Evolutionary conservation across 345 rosid genomes (phyloP).

Genomic region (Jatropha curcas): DNA sequence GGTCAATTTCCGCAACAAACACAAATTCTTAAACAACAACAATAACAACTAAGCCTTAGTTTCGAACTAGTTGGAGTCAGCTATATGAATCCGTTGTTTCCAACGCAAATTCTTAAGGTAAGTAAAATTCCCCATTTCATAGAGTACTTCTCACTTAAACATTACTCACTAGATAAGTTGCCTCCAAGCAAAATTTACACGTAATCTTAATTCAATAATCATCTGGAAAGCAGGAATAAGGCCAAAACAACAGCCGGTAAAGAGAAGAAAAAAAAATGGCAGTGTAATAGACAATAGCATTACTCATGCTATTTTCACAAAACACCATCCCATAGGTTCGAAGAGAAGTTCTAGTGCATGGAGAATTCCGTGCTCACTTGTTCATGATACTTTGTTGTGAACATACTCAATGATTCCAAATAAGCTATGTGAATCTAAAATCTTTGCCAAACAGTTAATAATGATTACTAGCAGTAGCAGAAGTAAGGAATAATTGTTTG

Average conservation of each 20-base stretch:
- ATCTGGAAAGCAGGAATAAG: too few species aligned
- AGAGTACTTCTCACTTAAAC: not conserved
- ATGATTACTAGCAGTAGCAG: too few species aligned
- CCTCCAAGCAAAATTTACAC: not conserved
- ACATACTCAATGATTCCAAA: not conserved
- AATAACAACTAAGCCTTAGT: too few species aligned
- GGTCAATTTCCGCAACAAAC: not conserved
- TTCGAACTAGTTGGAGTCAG: too few species aligned
- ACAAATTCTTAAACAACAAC: not conserved
- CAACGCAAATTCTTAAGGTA: not conserved
- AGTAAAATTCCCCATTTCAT: too few species aligned
- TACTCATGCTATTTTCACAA: not conserved
- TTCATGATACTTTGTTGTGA: not conserved
- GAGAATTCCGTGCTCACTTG: too few species aligned
- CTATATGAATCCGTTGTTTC: too few species aligned
- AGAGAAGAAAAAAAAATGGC: too few species aligned
- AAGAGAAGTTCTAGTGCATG: not conserved
- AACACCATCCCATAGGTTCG: not conserved
- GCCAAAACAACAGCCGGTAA: too few species aligned
- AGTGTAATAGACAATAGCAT: too few species aligned
- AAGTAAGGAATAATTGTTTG: not conserved
- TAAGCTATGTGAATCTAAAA: not conserved
- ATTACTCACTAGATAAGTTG: not conserved
- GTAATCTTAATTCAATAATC: not conserved
- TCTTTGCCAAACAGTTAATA: not conserved